Evolutionary conservation across 2,329 filamentous ascomycete species (phyloP).

Genomic region (Ceratocystis albifundus): DNA sequence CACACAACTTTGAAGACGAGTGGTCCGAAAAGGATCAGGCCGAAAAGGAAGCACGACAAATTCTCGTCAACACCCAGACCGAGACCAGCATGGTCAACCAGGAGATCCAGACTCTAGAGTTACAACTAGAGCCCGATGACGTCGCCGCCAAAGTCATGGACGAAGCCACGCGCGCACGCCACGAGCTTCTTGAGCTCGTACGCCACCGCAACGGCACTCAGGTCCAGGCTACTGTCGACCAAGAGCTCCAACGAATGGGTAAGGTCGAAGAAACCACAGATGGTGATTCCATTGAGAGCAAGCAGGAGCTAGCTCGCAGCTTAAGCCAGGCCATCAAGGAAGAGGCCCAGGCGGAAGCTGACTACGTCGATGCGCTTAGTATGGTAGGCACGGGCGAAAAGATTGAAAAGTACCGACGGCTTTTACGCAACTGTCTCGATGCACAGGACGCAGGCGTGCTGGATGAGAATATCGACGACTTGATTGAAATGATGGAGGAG

Average conservation of each 20-base stretch:
- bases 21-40: constrained; percentile 61
- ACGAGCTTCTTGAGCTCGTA: constrained; percentile 40
- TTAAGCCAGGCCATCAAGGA: constrained; percentile 47
- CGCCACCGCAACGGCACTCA: constrained; percentile 43
- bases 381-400: constrained; percentile 60
- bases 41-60: constrained; percentile 54
- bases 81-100: constrained; percentile 52
- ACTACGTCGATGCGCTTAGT: constrained; percentile 57
- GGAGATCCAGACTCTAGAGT: constrained; percentile 47
- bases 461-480: constrained; percentile 50
- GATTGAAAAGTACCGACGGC: constrained; percentile 59
- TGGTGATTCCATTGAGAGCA: constrained; percentile 38
- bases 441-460: constrained; percentile 55
- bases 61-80: constrained; percentile 53
- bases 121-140: constrained; percentile 45
- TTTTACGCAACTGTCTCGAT: constrained; percentile 58
- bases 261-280: constrained; percentile 32
- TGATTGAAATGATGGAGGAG: constrained; percentile 54
- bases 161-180: constrained; percentile 41
- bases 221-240: constrained; percentile 41
- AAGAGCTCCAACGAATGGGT: constrained; percentile 37
- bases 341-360: constrained; percentile 50
- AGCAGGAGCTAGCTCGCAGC: constrained; percentile 46
- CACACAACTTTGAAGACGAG: constrained; percentile 61
- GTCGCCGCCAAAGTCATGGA: constrained; percentile 39